Evolutionary conservation across 768 basidiomycete genomes (phyloP), one percentile per base, ranked within the genome.

Genomic region (Cystobasidium tubakii): DNA sequence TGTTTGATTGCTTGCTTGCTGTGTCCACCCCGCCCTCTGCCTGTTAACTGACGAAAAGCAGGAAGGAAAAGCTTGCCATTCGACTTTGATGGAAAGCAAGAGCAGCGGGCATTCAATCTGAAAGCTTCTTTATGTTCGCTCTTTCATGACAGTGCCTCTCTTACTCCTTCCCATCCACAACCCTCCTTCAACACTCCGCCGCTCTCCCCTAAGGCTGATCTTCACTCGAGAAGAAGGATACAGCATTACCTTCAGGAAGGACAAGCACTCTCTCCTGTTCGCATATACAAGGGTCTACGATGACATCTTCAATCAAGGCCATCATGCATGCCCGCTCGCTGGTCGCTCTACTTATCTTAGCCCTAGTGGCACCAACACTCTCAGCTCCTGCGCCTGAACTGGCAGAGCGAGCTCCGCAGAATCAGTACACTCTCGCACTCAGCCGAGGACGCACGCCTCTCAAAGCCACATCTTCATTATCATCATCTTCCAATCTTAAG

Each of bases 101-200:
- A n/a, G 46, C 7, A 12, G n/a, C 46, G 7, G 15, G 21, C 39
- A 6, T 15, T 39, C 39, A 50, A 17, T n/a, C 46, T 50, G 4
- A 19, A 50, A 50, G 46, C 46, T 50, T 50, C n/a, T n/a, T 17
- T 9, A 15, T 17, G 46, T 50, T n/a, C 46, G 46, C n/a, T 50
- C 46, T 3, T 50, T 50, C 39, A 39, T 50, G 46, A 50, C 46
- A 12, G 46, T 50, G 46, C 21, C 46, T 50, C 46, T 50, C 46
- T 50, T 50, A 50, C 46, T 50, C 46, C 46, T 50, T 50, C 46
- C 46, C 46, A 50, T 50, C 46, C 46, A 50, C 46, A 50, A 15
- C 21, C 46, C 12, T 17, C 46, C 46, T 50, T 21, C n/a, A 15
- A 17, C 46, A 50, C 46, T 21, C 46, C 7, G n/a, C n/a, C n/a